These are phyloP conservation scores for Monascus ruber DNA, from an alignment of 2,329 filamentous ascomycete species.

Conservation along the genomic window DNA sequence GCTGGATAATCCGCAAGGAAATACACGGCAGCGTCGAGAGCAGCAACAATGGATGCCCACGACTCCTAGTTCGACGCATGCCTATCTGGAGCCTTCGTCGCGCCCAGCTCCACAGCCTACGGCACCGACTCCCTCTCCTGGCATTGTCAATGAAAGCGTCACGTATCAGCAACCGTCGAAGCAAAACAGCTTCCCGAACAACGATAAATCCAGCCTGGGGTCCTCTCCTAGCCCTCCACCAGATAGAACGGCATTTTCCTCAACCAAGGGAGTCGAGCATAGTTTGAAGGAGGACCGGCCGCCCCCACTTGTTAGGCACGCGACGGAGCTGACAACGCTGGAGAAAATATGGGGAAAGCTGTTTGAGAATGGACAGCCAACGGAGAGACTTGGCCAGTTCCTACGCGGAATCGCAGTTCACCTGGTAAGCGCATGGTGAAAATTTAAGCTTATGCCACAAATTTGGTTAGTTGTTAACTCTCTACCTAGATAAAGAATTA, in stretches of 20 bases:
- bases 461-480: slow-evolving; percentile 5
- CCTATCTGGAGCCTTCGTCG: slow-evolving; percentile 10
- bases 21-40: slow-evolving; percentile 11
- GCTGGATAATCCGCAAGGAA: slow-evolving; percentile 18
- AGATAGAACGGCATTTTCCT: slow-evolving; percentile 23
- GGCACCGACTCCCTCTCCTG: slow-evolving; percentile 9
- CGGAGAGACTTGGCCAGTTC: slow-evolving; percentile 57
- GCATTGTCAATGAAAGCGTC: slow-evolving; percentile 4
- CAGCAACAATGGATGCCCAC: slow-evolving; percentile 18
- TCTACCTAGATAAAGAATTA: slow-evolving; percentile 54
- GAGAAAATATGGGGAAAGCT: slow-evolving; percentile 68
- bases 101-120: slow-evolving; percentile 7
- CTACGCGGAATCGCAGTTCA: slow-evolving; percentile 62
- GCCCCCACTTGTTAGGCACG: slow-evolving; percentile 25
- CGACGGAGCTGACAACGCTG: slow-evolving; percentile 44
- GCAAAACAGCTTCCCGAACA: slow-evolving; percentile 9
- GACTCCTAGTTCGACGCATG: slow-evolving; percentile 6
- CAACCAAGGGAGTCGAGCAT: slow-evolving; percentile 24
- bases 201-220: slow-evolving; percentile 11
- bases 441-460: slow-evolving; percentile 1
- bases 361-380: slow-evolving; percentile 59
- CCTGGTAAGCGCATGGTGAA: slow-evolving; percentile 42
- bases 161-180: slow-evolving; percentile 4
- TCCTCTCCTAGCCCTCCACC: slow-evolving; percentile 10
- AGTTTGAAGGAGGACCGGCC: slow-evolving; percentile 24